Conservation (phyloP, 768 basidiomycete species). For the Lactifluus rugatus region DNA sequence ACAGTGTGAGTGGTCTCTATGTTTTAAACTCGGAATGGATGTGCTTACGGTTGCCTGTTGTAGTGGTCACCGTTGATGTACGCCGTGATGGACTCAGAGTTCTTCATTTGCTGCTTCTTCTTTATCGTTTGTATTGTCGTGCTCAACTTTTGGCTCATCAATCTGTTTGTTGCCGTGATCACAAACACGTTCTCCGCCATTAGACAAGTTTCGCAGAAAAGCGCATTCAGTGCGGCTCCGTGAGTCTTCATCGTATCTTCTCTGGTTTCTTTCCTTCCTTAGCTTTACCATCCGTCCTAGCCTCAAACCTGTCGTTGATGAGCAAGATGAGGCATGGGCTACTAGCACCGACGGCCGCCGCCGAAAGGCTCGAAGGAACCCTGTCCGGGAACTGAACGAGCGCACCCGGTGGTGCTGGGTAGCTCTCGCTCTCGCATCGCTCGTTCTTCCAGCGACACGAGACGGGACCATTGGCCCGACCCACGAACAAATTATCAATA, state of each 20-base stretch:
- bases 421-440: slow-evolving; percentile 57
- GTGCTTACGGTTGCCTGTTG: neutral
- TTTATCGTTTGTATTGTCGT: slow-evolving; percentile 79
- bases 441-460: slow-evolving; percentile 63
- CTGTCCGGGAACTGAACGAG: slow-evolving; percentile 44
- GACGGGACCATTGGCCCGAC: slow-evolving; percentile 38
- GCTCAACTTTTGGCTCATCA: slow-evolving; percentile 91
- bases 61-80: slow-evolving; percentile 86
- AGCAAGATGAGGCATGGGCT: slow-evolving; percentile 57
- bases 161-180: slow-evolving; percentile 91
- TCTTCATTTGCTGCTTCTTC: slow-evolving; percentile 77
- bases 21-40: slow-evolving; percentile 10
- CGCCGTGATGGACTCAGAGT: slow-evolving; percentile 79
- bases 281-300: slow-evolving; percentile 21
- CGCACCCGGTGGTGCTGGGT: slow-evolving; percentile 68
- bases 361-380: slow-evolving; percentile 35
- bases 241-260: slow-evolving; percentile 29
- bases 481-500: slow-evolving; percentile 44
- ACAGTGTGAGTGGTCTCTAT: slow-evolving; percentile 43
- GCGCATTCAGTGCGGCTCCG: slow-evolving; percentile 83
- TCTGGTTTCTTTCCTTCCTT: neutral
- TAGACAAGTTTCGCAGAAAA: slow-evolving; percentile 73
- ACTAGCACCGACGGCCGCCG: slow-evolving; percentile 31
- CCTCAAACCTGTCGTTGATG: slow-evolving; percentile 36
- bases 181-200: slow-evolving; percentile 89